Evolutionary conservation across 495 filamentous ascomycete genomes (phyloP).

Genomic region (Corynascus novoguineensis): DNA sequence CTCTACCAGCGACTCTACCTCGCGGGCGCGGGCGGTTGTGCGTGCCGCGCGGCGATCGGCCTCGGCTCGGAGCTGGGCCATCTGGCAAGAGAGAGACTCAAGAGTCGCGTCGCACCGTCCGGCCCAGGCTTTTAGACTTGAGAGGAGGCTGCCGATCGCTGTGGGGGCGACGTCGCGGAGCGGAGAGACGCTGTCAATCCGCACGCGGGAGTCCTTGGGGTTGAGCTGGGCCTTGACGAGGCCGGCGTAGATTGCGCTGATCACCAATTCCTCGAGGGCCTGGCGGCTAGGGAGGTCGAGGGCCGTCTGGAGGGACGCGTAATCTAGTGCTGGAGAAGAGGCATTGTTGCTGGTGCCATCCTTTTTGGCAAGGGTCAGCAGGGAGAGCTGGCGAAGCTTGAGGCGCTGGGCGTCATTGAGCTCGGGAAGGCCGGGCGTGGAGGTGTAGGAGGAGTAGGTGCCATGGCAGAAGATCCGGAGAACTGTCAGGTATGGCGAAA

Average conservation of each 20-base stretch:
- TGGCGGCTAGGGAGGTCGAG: conserved; percentile 63
- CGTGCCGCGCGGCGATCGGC: conserved; percentile 52
- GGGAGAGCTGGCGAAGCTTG: conserved; percentile 87
- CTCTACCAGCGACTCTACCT: conserved; percentile 44
- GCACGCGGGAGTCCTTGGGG: conserved; percentile 62
- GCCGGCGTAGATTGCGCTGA: conserved; percentile 79
- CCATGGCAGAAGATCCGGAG: conserved; percentile 93
- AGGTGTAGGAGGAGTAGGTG: conserved; percentile 68
- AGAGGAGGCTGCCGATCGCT: conserved; percentile 58
- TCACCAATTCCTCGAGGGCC: conserved; percentile 85
- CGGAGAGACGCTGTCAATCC: conserved; percentile 71
- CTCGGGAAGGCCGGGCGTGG: conserved; percentile 52
- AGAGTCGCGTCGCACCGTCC: conserved; percentile 70
- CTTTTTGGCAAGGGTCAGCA: conserved; percentile 66
- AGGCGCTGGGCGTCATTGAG: conserved; percentile 67
- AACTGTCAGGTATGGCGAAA: conserved; percentile 55
- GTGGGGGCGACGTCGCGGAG: conserved; percentile 76
- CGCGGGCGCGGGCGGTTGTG: conserved; percentile 39
- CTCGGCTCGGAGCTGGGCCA: conserved; percentile 50
- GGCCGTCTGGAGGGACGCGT: conserved; percentile 56
- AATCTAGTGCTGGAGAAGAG: conserved; percentile 51
- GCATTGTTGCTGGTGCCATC: conserved; percentile 29
- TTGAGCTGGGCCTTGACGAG: conserved; percentile 79
- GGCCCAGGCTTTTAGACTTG: conserved; percentile 66
- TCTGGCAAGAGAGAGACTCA: conserved; percentile 65